phyloP scores from a whole-genome alignment of 2,329 filamentous ascomycete genomes.

The Scytalidium sp. region DNA sequence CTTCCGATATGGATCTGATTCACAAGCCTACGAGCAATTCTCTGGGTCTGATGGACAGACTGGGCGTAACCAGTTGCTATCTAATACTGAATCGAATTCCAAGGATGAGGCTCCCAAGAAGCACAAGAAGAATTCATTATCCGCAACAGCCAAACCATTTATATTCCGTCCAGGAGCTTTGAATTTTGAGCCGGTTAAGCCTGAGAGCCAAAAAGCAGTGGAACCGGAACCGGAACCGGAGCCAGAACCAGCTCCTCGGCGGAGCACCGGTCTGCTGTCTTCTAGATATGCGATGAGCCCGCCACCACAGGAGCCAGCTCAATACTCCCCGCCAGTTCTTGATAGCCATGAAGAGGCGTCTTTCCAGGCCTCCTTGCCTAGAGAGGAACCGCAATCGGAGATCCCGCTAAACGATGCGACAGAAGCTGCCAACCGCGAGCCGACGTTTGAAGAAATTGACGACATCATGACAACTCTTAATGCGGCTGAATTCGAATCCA shows the following conservation, averaged over 20 bases:
- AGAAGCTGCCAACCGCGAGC: conserved; percentile 14
- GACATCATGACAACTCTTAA: conserved; percentile 87
- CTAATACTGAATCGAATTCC: conserved; percentile 10
- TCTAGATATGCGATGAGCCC: conserved; percentile 27
- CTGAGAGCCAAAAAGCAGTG: neutral
- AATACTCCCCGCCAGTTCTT: conserved; percentile 14
- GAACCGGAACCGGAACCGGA: neutral
- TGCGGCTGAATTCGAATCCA: conserved; percentile 61
- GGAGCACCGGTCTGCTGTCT: conserved; percentile 15
- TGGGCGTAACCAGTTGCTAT: conserved; percentile 11
- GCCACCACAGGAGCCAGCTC: conserved; percentile 7
- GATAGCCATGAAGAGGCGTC: conserved; percentile 19
- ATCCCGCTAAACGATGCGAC: conserved; percentile 3
- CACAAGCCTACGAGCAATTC: conserved; percentile 20
- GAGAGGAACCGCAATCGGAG: conserved; percentile 14
- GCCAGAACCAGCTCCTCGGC: conserved; percentile 6
- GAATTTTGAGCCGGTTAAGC: conserved; percentile 21
- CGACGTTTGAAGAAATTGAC: conserved; percentile 80
- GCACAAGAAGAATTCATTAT: conserved; percentile 55
- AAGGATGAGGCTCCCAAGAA: conserved; percentile 23
- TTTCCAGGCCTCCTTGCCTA: conserved; percentile 24
- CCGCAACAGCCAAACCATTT: conserved; percentile 70
- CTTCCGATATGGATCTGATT: conserved; percentile 20
- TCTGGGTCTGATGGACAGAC: conserved; percentile 19
- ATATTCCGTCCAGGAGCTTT: conserved; percentile 28